These are phyloP conservation scores for Fraxinus anomala DNA, from an alignment of 257 asterid genomes.

Conservation along the genomic window DNA sequence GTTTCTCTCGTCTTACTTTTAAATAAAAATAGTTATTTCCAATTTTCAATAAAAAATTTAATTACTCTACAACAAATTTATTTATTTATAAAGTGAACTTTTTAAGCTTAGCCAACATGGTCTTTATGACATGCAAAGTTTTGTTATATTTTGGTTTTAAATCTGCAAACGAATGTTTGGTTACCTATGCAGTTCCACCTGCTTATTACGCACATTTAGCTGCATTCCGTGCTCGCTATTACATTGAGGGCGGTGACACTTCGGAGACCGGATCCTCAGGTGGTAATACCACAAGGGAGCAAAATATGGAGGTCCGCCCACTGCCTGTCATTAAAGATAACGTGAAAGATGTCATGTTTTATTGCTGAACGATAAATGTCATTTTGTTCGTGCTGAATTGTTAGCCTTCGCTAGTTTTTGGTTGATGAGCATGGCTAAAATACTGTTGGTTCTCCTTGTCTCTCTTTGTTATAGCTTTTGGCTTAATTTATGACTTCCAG, in stretches of 20 bases:
- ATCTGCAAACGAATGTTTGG: not conserved
- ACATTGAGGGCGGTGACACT: constrained; percentile 42
- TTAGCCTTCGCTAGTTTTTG: not conserved
- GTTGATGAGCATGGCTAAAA: not conserved
- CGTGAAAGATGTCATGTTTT: constrained; percentile 41
- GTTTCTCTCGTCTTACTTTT: not conserved
- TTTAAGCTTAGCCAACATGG: not conserved
- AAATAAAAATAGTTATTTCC: too few relatives aligned
- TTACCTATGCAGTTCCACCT: constrained; percentile 63
- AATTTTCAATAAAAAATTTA: too few relatives aligned
- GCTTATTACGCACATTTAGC: constrained; percentile 85
- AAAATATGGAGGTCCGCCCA: constrained; percentile 23
- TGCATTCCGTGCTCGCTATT: constrained; percentile 77
- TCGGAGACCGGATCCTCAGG: constrained; percentile 51
- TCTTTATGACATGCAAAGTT: not conserved
- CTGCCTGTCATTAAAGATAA: constrained; percentile 49
- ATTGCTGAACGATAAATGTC: not conserved
- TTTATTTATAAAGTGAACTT: not conserved
- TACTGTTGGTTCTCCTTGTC: not conserved
- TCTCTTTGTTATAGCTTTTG: not conserved
- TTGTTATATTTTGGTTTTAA: not conserved
- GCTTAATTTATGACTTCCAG: not conserved
- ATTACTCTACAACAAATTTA: too few relatives aligned
- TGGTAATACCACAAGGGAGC: constrained; percentile 46
- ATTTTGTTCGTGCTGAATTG: not conserved